Percentiles rank a stretch among this genome's conserved stretches.
Conservation (phyloP, 2,329 filamentous ascomycete species). For the Xylaria sp. region DNA sequence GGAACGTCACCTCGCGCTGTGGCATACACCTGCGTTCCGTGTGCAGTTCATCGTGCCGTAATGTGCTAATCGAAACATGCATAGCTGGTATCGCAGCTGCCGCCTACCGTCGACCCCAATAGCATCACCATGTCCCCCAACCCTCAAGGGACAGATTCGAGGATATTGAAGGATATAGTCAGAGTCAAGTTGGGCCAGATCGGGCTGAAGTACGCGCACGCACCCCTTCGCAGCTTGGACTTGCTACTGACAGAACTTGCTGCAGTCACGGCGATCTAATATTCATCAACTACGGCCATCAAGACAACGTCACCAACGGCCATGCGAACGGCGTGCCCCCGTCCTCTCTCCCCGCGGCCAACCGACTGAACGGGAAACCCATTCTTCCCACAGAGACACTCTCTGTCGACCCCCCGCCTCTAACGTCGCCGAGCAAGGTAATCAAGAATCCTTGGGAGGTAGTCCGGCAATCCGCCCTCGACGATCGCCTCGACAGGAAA, state of each 20-base stretch:
- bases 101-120: slow-evolving; percentile 68
- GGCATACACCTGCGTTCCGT: neutral
- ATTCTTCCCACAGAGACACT: slow-evolving; percentile 75
- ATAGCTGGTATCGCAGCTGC: slow-evolving; percentile 69
- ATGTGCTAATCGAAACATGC: slow-evolving; percentile 26
- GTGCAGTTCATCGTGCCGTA: neutral
- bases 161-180: slow-evolving; percentile 68
- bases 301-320: slow-evolving; percentile 54
- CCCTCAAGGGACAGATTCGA: slow-evolving; percentile 68
- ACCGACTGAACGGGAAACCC: slow-evolving; percentile 81
- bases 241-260: slow-evolving; percentile 38
- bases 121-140: slow-evolving; percentile 72
- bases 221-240: slow-evolving; percentile 32
- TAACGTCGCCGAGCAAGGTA: slow-evolving; percentile 66
- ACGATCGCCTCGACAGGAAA: slow-evolving; percentile 85
- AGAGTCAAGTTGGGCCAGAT: slow-evolving; percentile 67
- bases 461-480: slow-evolving; percentile 86
- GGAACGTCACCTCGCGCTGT: neutral
- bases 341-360: slow-evolving; percentile 56
- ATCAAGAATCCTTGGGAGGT: slow-evolving; percentile 95
- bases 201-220: slow-evolving; percentile 63
- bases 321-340: slow-evolving; percentile 52
- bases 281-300: slow-evolving; percentile 82
- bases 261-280: slow-evolving; percentile 88
- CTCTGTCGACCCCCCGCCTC: slow-evolving; percentile 69